A percentile compares a stretch with the other conserved stretches of the same genome.
Conservation (phyloP, 768 basidiomycete species). For the Inosperma sp. region DNA sequence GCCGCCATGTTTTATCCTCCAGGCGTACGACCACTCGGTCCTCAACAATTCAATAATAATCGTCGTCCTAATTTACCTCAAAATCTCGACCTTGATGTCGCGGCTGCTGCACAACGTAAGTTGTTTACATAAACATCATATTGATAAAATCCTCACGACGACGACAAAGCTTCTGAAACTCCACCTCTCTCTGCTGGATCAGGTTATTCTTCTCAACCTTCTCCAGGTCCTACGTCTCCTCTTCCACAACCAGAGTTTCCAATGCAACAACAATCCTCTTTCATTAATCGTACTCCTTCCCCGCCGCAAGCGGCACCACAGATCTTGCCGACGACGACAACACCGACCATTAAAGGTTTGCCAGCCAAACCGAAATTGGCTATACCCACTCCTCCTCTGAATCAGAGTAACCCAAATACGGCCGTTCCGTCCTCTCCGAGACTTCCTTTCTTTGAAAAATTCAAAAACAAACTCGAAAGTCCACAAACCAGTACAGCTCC, state of each 20-base stretch:
- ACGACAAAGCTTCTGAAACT: constrained; percentile 31
- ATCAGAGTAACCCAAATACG: constrained; percentile 11
- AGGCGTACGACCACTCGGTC: not conserved
- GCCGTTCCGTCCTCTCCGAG: constrained; percentile 30
- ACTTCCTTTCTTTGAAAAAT: constrained; percentile 57
- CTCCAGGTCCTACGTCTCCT: constrained; percentile 40
- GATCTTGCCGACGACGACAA: too few relatives aligned
- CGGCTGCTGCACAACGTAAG: constrained; percentile 40
- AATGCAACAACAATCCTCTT: constrained; percentile 13
- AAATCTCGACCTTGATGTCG: constrained; percentile 46
- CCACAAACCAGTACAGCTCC: constrained; percentile 23
- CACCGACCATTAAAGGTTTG: too few relatives aligned
- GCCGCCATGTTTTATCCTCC: constrained; percentile 37
- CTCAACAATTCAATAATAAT: constrained; percentile 14
- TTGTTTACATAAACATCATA: constrained; percentile 14
- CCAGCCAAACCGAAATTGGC: not conserved
- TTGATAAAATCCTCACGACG: constrained; percentile 17
- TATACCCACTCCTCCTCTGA: not conserved
- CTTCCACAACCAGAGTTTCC: constrained; percentile 31
- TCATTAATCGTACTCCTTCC: constrained; percentile 23
- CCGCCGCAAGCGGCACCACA: too few relatives aligned
- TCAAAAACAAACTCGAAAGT: constrained; percentile 41
- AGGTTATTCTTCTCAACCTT: constrained; percentile 39
- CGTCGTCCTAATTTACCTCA: constrained; percentile 37
- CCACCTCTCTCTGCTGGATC: constrained; percentile 48